Evolutionary conservation across 768 basidiomycete species (phyloP).

Genomic region (Tylopilus balloui): DNA sequence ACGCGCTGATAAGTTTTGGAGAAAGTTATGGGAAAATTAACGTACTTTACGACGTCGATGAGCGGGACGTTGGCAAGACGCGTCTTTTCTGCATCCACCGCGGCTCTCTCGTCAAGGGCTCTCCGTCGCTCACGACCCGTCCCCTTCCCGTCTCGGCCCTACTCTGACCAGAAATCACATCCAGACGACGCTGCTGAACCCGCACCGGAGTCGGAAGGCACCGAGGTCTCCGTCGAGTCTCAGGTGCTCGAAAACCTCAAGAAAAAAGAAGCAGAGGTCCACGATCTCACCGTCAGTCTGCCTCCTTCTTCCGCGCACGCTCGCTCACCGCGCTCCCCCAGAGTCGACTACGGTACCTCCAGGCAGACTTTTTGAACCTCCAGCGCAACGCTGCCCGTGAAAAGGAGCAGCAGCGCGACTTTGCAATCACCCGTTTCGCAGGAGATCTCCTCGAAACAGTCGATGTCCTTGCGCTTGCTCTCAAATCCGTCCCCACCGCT

Average conservation of each 20-base stretch:
- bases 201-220: constrained; percentile 14
- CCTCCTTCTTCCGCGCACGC: not conserved
- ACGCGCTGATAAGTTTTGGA: constrained; percentile 17
- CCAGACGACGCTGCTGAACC: constrained; percentile 12
- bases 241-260: constrained; percentile 56
- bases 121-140: constrained; percentile 35
- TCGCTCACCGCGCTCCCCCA: constrained; percentile 30
- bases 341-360: constrained; percentile 86
- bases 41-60: constrained; percentile 33
- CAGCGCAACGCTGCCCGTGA: constrained; percentile 89
- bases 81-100: constrained; percentile 55
- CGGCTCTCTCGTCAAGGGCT: constrained; percentile 49
- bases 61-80: constrained; percentile 48
- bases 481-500: constrained; percentile 68
- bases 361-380: constrained; percentile 94
- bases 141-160: constrained; percentile 39
- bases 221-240: constrained; percentile 32
- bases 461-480: constrained; percentile 82
- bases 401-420: constrained; percentile 89
- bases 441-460: constrained; percentile 84
- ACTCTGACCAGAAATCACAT: constrained; percentile 53
- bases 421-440: constrained; percentile 90
- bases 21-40: not conserved
- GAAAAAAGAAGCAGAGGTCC: constrained; percentile 74
- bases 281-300: constrained; percentile 73